Evolutionary conservation across 345 rosid species (phyloP).

Genomic region (Populus ilicifolia): DNA sequence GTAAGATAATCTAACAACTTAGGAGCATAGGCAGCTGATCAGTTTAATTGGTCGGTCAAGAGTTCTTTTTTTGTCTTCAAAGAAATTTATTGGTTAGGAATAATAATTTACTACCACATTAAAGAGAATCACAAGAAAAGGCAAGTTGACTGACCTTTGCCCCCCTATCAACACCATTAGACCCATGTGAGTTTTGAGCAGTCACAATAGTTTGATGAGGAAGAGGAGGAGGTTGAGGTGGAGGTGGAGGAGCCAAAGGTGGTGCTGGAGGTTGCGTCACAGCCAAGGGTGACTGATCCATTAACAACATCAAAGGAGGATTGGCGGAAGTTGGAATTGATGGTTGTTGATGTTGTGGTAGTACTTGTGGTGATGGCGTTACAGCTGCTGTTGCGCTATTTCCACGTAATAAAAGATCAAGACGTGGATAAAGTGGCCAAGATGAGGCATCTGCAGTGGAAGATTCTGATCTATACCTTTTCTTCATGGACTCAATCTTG

Average conservation of each 20-base stretch:
- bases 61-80: background rate
- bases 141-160: conserved; percentile 45
- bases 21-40: too few species aligned
- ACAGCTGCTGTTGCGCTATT: conserved; percentile 1
- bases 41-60: background rate
- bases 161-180: conserved; percentile 57
- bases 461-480: conserved; percentile 85
- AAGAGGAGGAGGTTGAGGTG: conserved; percentile 18
- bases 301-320: conserved; percentile 44
- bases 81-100: background rate
- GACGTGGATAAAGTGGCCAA: conserved; percentile 87
- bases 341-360: conserved; percentile 23
- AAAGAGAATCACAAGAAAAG: background rate
- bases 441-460: conserved; percentile 69
- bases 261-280: conserved; percentile 18
- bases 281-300: conserved; percentile 32
- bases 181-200: conserved; percentile 59
- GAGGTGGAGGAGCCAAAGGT: conserved; percentile 21
- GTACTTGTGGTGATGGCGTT: conserved; percentile 21
- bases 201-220: conserved; percentile 3
- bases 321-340: conserved; percentile 18
- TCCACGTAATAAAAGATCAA: conserved; percentile 79
- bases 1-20: background rate
- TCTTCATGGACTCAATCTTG: conserved; percentile 98
- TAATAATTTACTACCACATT: background rate